These are phyloP conservation scores for Chytridium lagenaria DNA, from an alignment of 371 early-diverging fungal genomes.

Conservation along the genomic window DNA sequence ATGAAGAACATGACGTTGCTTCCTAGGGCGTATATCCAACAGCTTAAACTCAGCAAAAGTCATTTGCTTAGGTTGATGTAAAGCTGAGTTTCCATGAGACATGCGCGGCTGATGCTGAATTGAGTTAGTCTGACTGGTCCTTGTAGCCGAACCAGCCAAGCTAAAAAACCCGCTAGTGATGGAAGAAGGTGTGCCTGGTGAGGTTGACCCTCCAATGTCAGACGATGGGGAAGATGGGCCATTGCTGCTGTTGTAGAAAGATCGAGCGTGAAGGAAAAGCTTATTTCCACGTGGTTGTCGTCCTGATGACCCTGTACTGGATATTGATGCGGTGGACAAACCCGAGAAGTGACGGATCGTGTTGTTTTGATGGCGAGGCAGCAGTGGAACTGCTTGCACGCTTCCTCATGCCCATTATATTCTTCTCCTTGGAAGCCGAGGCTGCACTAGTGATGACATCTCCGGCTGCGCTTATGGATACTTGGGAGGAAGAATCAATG, in stretches of 20 bases:
- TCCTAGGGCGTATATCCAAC: slow-evolving; percentile 28
- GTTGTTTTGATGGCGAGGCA: neutral
- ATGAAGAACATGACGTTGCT: slow-evolving; percentile 31
- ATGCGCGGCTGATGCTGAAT: neutral
- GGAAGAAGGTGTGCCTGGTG: slow-evolving; percentile 14
- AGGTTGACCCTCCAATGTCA: neutral
- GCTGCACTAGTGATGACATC: neutral
- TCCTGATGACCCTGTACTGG: neutral
- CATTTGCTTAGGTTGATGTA: neutral
- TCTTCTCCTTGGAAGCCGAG: slow-evolving; percentile 4
- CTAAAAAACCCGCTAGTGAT: neutral
- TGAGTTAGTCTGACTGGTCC: slow-evolving; percentile 8
- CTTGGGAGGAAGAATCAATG: neutral
- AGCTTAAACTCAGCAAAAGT: slow-evolving; percentile 39
- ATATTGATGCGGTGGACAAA: neutral
- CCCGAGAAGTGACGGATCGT: neutral
- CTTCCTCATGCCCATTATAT: slow-evolving; percentile 18
- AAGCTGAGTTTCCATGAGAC: neutral
- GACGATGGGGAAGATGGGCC: neutral
- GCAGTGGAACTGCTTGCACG: slow-evolving; percentile 10
- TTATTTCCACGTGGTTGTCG: neutral
- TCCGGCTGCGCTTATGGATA: neutral
- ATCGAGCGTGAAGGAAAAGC: slow-evolving; percentile 7
- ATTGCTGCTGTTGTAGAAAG: neutral
- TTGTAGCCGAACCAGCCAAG: neutral